A percentile compares a stretch with the other conserved stretches of the same genome.
Conservation (phyloP, 805 yeast genomes). For the Hanseniaspora occidentalis region DNA sequence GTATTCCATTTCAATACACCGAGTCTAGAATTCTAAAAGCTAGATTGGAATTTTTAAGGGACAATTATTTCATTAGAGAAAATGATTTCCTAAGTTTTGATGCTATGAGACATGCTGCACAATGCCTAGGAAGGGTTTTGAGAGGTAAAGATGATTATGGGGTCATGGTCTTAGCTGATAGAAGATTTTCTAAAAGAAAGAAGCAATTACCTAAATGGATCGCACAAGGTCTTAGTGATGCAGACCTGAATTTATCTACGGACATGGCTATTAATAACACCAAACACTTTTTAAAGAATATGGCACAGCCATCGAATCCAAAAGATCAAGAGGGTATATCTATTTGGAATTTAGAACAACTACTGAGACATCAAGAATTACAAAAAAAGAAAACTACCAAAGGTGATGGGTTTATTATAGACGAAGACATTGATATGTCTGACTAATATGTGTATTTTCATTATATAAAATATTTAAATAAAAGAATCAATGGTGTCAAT, state of each 20-base stretch:
- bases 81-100: conserved; percentile 93
- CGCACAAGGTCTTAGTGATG: conserved; percentile 81
- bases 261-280: conserved; percentile 97
- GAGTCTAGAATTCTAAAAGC: conserved; percentile 95
- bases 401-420: conserved; percentile 5
- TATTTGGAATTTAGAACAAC: conserved; percentile 75
- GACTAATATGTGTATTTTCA: neutral
- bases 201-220: conserved; percentile 95
- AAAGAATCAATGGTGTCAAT: no score
- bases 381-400: conserved; percentile 23
- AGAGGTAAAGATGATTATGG: conserved; percentile 99
- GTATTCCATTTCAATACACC: conserved; percentile 97
- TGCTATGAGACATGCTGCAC: conserved; percentile 99
- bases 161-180: conserved; percentile 93
- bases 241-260: conserved; percentile 83
- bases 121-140: conserved; percentile 91
- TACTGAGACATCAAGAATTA: conserved; percentile 43
- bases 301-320: conserved; percentile 88
- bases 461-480: neutral
- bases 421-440: conserved; percentile 10
- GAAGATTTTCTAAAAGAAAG: conserved; percentile 79
- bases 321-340: conserved; percentile 90
- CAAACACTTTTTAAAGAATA: conserved; percentile 76
- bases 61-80: conserved; percentile 84
- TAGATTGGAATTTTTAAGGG: conserved; percentile 82